Evolutionary conservation across 768 basidiomycete genomes (phyloP), one percentile per base, ranked within the genome.

Genomic region (Boletellus ananas): DNA sequence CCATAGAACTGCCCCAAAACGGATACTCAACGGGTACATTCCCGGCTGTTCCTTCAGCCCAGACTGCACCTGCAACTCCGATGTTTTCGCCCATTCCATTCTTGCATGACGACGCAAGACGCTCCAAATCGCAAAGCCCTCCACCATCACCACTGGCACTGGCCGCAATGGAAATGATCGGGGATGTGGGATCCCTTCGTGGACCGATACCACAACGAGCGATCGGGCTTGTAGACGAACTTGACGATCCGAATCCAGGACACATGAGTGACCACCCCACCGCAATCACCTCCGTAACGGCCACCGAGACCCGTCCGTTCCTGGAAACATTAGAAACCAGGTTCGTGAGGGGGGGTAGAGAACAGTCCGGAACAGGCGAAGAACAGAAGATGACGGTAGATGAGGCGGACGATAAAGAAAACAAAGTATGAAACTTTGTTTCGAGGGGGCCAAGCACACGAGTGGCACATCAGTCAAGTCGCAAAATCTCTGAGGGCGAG

Each of bases 71-170:
- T 1, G 74, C 80, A 40, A 93, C 90, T 11, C 90, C 90, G 4
- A 72, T 93, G 45, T 93, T 92, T 69, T 89, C 87, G 3, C 90
- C 90, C 4, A 92, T 93, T 51, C 81, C 90, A 6, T 93, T 93
- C 76, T 71, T 91, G 21, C 90, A 92, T 60, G 81, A 85, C 43
- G 89, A 91, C 65, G 85, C 87, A 17, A 79, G 90, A 49, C 79
- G 87, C 46, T 88, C 87, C 34, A 83, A 82, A 61, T 90, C 87
- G 18, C 84, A 77, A 51, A 90, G 86, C 58, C 89, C 87, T 14
- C 86, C 87, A 21, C 84, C 87, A 23, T 87, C 87, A 23, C 87
- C 89, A 8, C 68, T 90, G 36, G 68, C 75, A 17, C 74, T 90
- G 31, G 65, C 73, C 2, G 69, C 60, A 20, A 62, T 70, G 20